A percentile compares a stretch with the other conserved stretches of the same genome.
Conservation (phyloP, 2,329 filamentous ascomycete species). For the Penicillium sp. region DNA sequence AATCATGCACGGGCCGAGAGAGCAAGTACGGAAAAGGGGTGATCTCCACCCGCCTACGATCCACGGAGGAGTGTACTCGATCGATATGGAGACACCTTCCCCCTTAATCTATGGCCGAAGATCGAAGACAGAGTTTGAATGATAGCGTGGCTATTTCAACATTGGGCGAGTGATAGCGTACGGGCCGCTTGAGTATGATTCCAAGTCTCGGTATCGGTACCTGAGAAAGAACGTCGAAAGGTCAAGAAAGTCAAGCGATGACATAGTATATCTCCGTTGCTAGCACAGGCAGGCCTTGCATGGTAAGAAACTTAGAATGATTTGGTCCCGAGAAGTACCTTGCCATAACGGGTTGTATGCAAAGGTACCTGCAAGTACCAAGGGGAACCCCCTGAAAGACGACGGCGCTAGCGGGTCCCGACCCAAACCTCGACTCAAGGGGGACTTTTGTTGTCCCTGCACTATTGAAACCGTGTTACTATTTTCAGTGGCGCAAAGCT, state of each 20-base stretch:
- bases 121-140: background rate
- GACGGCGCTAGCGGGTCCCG: constrained; percentile 1
- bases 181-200: background rate
- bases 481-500: constrained; percentile 1
- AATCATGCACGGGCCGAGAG: constrained; percentile 3
- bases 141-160: background rate
- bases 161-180: background rate
- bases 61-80: background rate
- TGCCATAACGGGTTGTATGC: background rate
- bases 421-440: constrained; percentile 17
- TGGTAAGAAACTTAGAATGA: background rate
- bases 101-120: background rate
- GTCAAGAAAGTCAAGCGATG: background rate
- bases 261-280: background rate
- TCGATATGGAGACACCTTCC: background rate
- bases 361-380: constrained; percentile 4
- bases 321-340: background rate
- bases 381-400: constrained; percentile 11
- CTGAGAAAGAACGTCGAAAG: background rate
- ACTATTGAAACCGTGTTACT: constrained; percentile 16
- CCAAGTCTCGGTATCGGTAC: background rate
- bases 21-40: background rate
- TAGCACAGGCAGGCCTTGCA: background rate
- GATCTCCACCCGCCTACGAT: background rate
- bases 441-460: background rate